phyloP scores from a whole-genome alignment of 371 early-diverging fungal species.

The Aphelidium insulamus region DNA sequence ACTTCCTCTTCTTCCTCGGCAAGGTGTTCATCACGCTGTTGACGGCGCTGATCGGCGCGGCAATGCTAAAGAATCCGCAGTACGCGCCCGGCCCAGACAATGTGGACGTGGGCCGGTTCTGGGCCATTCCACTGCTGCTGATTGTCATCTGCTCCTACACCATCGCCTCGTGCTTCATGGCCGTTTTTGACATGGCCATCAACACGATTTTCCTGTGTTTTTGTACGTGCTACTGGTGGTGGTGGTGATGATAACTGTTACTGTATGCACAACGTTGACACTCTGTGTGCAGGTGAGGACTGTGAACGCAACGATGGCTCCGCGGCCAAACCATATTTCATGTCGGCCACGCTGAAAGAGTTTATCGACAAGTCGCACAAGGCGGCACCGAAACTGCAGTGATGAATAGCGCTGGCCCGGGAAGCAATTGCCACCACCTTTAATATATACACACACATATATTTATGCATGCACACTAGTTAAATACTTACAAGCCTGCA shows the following conservation, averaged over 20 bases:
- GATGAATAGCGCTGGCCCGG: no score
- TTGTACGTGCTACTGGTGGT: constrained; percentile 3
- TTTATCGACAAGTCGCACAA: neutral
- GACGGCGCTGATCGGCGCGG: constrained; percentile 1
- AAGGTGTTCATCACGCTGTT: constrained; percentile 3
- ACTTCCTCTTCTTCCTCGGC: constrained; percentile 5
- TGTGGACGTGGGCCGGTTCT: no score
- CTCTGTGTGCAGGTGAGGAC: constrained; percentile 19
- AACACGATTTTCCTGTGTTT: constrained; percentile 26
- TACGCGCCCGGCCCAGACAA: neutral
- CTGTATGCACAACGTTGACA: no score
- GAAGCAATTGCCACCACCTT: no score
- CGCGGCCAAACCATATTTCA: constrained; percentile 15
- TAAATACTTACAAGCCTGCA: no score
- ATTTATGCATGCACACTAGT: no score
- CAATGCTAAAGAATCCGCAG: neutral
- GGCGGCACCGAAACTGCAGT: no score
- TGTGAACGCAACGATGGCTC: constrained; percentile 23
- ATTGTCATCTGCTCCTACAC: neutral
- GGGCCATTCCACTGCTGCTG: no score
- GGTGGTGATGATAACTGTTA: no score
- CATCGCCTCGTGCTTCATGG: constrained; percentile 14
- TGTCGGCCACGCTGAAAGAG: constrained; percentile 8
- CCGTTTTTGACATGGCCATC: constrained; percentile 19
- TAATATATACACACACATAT: no score